Percentiles rank a stretch among this genome's conserved stretches.
phyloP scores from a whole-genome alignment of 1,284 basidiomycete genomes.

The Pascua guehoae region DNA sequence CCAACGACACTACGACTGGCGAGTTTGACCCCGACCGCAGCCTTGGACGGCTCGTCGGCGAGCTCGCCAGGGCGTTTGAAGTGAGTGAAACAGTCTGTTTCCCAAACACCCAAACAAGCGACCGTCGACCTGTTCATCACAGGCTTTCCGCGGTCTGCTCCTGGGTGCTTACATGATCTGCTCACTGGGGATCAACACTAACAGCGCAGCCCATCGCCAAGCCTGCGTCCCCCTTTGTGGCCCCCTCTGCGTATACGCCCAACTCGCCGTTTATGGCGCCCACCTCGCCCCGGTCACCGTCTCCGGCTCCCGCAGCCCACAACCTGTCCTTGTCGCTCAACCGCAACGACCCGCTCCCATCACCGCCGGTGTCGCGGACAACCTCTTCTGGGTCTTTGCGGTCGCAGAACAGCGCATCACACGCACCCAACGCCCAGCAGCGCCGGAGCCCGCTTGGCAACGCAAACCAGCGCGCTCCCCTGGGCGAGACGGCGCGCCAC shows the following conservation, averaged over 20 bases:
- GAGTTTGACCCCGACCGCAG: conserved; percentile 85
- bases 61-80: conserved; percentile 33
- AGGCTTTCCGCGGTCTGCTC: too few relatives aligned
- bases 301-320: conserved; percentile 29
- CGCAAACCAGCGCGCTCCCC: conserved; percentile 16
- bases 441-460: conserved; percentile 7
- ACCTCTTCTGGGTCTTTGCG: conserved; percentile 12
- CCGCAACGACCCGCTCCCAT: conserved; percentile 37
- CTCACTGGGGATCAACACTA: background rate
- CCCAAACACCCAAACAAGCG: too few relatives aligned
- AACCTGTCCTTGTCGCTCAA: conserved; percentile 49
- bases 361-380: conserved; percentile 32
- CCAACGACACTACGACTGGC: conserved; percentile 57
- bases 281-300: conserved; percentile 13
- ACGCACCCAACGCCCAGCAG: background rate
- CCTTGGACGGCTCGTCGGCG: conserved; percentile 56
- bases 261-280: conserved; percentile 1
- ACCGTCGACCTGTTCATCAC: too few relatives aligned
- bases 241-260: background rate
- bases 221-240: conserved; percentile 12
- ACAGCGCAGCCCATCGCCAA: conserved; percentile 12
- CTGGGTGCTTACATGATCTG: conserved; percentile 36
- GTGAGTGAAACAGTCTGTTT: too few relatives aligned
- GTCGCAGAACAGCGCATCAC: background rate
- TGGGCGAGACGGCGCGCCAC: conserved; percentile 31